These are phyloP conservation scores for Argentina anserina DNA, from an alignment of 306 rosid species.

Conservation along the genomic window DNA sequence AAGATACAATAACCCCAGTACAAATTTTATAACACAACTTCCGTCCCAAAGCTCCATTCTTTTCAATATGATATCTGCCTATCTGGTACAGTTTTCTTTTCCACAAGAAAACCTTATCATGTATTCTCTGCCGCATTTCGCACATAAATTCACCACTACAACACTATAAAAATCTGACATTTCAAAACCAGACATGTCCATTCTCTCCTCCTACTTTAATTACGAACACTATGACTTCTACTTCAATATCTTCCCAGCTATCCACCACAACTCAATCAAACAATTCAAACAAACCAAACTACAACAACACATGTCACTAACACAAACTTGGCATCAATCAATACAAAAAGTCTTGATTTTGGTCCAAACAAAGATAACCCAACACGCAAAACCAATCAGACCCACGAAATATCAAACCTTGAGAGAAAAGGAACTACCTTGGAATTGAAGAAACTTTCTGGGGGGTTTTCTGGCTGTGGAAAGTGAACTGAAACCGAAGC, in stretches of 20 bases:
- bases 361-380: background rate
- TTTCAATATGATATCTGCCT: background rate
- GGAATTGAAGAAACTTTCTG: constrained; percentile 48
- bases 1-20: background rate
- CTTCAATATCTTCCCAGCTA: background rate
- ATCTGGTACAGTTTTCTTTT: background rate
- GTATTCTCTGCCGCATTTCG: background rate
- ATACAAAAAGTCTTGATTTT: background rate
- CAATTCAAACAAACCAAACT: background rate
- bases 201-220: background rate
- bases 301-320: background rate
- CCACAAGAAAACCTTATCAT: background rate
- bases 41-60: background rate
- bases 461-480: constrained; percentile 33
- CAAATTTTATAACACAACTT: background rate
- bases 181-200: background rate
- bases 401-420: background rate
- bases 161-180: background rate
- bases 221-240: background rate
- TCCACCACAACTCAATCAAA: background rate
- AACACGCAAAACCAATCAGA: background rate
- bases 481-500: constrained; percentile 37
- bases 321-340: background rate
- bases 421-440: constrained; percentile 42
- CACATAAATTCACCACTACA: background rate